Evolutionary conservation across 179 eudicot genomes (phyloP).

Genomic region (Spergularia azorica): DNA sequence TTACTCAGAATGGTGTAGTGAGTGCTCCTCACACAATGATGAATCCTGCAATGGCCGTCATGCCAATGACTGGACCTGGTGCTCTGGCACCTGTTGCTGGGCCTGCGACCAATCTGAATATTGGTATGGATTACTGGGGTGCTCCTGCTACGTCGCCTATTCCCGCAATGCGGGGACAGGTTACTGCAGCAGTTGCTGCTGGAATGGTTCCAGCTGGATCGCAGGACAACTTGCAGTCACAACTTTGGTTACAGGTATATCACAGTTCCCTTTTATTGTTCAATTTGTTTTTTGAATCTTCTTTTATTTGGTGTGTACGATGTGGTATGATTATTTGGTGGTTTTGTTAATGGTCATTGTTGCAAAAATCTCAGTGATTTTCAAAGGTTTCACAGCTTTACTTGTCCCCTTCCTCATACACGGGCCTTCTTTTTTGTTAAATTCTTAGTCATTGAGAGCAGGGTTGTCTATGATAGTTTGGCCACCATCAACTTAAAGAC

Average conservation of each 20-base stretch:
- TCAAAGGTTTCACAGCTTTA: too few species aligned
- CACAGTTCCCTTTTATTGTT: slow-evolving; percentile 12
- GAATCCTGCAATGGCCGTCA: slow-evolving; percentile 55
- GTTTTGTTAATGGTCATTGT: neutral
- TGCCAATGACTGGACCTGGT: slow-evolving; percentile 66
- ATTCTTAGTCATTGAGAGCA: too few species aligned
- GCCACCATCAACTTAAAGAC: too few species aligned
- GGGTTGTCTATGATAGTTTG: too few species aligned
- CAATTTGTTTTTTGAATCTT: neutral
- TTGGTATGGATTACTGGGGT: slow-evolving; percentile 99
- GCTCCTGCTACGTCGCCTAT: slow-evolving; percentile 55
- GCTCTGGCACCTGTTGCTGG: slow-evolving; percentile 61
- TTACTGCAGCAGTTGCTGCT: slow-evolving; percentile 59
- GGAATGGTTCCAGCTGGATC: slow-evolving; percentile 77
- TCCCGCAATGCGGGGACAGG: slow-evolving; percentile 70
- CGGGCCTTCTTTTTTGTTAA: too few species aligned
- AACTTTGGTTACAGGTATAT: slow-evolving; percentile 81
- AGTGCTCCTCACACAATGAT: slow-evolving; percentile 54
- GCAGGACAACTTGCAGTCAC: slow-evolving; percentile 77
- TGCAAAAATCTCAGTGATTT: neutral
- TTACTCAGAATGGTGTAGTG: slow-evolving; percentile 70
- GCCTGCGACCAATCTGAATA: slow-evolving; percentile 91
- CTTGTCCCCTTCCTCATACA: too few species aligned
- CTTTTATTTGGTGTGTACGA: neutral
- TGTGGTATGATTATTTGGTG: neutral